Evolutionary conservation across 176 grass and related monocot species (phyloP).

Genomic region (Oryza longistaminata): DNA sequence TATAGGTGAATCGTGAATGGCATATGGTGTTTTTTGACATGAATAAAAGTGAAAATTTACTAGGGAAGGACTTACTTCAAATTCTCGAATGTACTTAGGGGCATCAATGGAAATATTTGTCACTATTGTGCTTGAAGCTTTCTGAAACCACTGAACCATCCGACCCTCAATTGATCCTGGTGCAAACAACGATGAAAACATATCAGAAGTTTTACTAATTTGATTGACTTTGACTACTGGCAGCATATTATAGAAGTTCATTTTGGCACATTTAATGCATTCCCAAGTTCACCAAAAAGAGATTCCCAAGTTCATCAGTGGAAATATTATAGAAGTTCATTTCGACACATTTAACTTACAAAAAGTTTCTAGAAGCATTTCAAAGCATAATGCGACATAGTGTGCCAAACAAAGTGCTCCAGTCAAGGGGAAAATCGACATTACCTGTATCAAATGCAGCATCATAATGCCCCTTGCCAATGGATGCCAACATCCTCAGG

Average conservation of each 20-base stretch:
- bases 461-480: constrained; percentile 84
- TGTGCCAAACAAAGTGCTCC: constrained; percentile 4
- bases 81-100: constrained; percentile 60
- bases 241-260: constrained; percentile 8
- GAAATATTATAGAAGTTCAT: too few relatives aligned
- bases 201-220: constrained; percentile 26
- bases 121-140: constrained; percentile 64
- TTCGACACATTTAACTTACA: not conserved
- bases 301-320: not conserved
- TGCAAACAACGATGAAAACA: constrained; percentile 35
- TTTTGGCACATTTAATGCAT: constrained; percentile 20
- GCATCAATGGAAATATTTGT: constrained; percentile 69
- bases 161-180: constrained; percentile 62
- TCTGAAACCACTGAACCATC: constrained; percentile 78
- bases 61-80: constrained; percentile 61
- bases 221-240: not conserved
- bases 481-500: constrained; percentile 85
- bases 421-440: constrained; percentile 10
- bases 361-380: not conserved
- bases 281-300: not conserved
- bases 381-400: constrained; percentile 18
- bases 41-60: constrained; percentile 2
- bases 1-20: constrained; percentile 11
- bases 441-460: constrained; percentile 78
- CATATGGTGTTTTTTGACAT: constrained; percentile 2